Percentiles rank a stretch among this genome's conserved stretches.
Conservation (phyloP, 352 stramenopile genomes). For the Phytopythium oedochilum region DNA sequence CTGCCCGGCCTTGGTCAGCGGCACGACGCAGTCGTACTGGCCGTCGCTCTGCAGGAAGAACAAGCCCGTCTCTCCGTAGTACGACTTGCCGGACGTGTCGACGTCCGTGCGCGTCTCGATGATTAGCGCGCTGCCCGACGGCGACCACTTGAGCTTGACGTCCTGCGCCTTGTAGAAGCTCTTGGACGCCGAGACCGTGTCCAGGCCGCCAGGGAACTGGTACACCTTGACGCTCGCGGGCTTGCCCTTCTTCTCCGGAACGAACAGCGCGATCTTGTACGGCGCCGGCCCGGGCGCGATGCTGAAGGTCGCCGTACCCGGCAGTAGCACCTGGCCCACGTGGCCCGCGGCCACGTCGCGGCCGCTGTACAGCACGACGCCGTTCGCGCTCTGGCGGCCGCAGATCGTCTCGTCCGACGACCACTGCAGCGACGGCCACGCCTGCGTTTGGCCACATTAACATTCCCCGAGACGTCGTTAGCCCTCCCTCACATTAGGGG, state of each 20-base stretch:
- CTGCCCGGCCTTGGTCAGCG: conserved; percentile 84
- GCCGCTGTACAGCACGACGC: conserved; percentile 80
- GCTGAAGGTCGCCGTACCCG: conserved; percentile 79
- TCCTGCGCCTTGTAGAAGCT: conserved; percentile 91
- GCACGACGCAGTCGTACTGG: conserved; percentile 90
- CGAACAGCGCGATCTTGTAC: conserved; percentile 85
- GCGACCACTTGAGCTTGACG: conserved; percentile 88
- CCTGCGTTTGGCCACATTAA: conserved; percentile 31
- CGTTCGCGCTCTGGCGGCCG: conserved; percentile 69
- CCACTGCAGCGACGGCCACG: conserved; percentile 91
- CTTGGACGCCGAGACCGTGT: conserved; percentile 70
- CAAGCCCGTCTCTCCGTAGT: conserved; percentile 96
- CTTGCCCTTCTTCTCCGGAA: conserved; percentile 89
- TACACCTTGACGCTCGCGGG: conserved; percentile 83
- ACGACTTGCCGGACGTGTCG: conserved; percentile 92
- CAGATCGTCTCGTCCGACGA: conserved; percentile 87
- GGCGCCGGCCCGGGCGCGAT: conserved; percentile 69
- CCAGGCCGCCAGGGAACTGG: conserved; percentile 63
- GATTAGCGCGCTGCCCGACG: conserved; percentile 79
- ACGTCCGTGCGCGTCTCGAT: conserved; percentile 91
- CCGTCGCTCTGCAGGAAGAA: conserved; percentile 94
- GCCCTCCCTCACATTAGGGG: too few species aligned
- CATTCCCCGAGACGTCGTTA: too few species aligned
- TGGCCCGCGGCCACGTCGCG: conserved; percentile 45
- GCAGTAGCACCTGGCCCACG: conserved; percentile 70